A percentile compares a stretch with the other conserved stretches of the same genome.
Conservation (phyloP, 345 rosid species). For the Arabidopsis arenosa region DNA sequence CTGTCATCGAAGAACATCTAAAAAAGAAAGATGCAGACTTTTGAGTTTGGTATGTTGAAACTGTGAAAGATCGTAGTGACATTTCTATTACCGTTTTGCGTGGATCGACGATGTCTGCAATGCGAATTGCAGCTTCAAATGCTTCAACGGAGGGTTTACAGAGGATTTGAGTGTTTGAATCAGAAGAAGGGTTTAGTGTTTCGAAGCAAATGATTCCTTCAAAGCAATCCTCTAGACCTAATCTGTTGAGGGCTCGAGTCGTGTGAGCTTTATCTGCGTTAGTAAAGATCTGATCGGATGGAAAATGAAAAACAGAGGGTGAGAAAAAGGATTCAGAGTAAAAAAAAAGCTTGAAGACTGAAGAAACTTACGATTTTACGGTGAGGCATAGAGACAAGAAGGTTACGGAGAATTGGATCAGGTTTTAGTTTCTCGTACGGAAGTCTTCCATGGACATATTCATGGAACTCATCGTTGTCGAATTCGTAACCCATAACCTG, state of each 20-base stretch:
- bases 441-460: constrained; percentile 77
- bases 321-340: neutral
- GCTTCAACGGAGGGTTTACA: constrained; percentile 79
- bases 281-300: constrained; percentile 64
- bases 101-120: constrained; percentile 63
- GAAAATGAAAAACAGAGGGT: neutral
- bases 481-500: constrained; percentile 89
- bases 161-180: constrained; percentile 44
- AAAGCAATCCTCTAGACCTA: constrained; percentile 79
- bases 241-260: constrained; percentile 52
- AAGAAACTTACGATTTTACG: constrained; percentile 69
- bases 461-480: constrained; percentile 86
- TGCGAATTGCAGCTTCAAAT: constrained; percentile 64
- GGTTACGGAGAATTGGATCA: constrained; percentile 72
- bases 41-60: constrained; percentile 20
- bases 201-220: constrained; percentile 85
- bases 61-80: neutral
- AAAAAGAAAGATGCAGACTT: neutral
- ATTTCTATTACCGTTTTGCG: constrained; percentile 61
- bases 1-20: constrained; percentile 93
- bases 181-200: constrained; percentile 62
- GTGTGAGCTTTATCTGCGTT: constrained; percentile 74
- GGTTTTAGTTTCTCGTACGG: constrained; percentile 77
- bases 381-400: constrained; percentile 82
- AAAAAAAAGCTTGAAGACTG: neutral